phyloP scores from a whole-genome alignment of 768 basidiomycete species.

The Kwoniella sp. region DNA sequence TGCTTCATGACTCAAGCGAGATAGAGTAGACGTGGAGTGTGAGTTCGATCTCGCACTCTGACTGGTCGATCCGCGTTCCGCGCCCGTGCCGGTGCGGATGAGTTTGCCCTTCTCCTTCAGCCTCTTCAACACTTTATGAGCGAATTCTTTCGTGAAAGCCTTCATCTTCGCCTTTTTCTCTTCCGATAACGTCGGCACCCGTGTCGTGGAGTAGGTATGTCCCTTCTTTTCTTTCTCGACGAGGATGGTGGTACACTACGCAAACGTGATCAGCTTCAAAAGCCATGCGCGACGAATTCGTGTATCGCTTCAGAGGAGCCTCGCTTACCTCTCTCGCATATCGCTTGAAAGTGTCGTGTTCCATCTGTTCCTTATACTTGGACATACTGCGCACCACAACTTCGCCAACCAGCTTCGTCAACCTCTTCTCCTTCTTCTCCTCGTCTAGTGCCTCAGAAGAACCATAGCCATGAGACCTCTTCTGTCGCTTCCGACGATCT shows the following conservation, averaged over 20 bases:
- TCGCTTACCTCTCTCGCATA: constrained; percentile 84
- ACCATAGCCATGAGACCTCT: constrained; percentile 25
- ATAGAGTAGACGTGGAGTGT: constrained; percentile 12
- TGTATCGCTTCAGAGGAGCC: background rate
- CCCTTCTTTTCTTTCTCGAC: constrained; percentile 96
- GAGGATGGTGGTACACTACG: constrained; percentile 78
- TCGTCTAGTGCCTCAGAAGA: constrained; percentile 20
- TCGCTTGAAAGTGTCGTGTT: constrained; percentile 83
- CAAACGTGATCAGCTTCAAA: constrained; percentile 1
- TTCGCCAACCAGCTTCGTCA: constrained; percentile 79
- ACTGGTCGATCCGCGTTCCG: background rate
- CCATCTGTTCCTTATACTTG: constrained; percentile 74
- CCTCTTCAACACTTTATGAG: constrained; percentile 66
- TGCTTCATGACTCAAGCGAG: background rate
- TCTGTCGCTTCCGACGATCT: constrained; percentile 61
- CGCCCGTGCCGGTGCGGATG: background rate
- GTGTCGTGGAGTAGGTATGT: constrained; percentile 68
- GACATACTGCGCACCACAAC: constrained; percentile 93
- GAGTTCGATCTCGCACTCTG: constrained; percentile 7
- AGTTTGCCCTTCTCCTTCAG: constrained; percentile 51
- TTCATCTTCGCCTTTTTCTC: constrained; percentile 89
- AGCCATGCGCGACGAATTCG: background rate
- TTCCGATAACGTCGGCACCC: constrained; percentile 72
- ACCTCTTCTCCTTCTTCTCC: constrained; percentile 67
- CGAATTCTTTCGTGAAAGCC: constrained; percentile 88